These are phyloP conservation scores for Kuraishia cidri DNA, from an alignment of 805 yeast species.

Conservation along the genomic window DNA sequence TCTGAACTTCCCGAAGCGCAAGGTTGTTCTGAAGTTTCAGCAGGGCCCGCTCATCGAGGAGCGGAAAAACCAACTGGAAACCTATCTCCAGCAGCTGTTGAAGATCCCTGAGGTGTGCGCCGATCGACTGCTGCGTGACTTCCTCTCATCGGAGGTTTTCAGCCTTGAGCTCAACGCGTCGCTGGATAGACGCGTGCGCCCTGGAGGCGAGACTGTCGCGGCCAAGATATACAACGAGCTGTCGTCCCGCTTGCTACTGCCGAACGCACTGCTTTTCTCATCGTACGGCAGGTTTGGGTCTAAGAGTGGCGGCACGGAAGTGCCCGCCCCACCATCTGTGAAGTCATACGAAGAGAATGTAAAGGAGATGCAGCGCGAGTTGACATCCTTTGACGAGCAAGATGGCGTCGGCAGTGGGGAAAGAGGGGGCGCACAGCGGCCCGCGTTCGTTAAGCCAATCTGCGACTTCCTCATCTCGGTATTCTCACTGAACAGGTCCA, in stretches of 20 bases:
- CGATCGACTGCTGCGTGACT: slow-evolving; percentile 62
- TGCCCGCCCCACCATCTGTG: neutral
- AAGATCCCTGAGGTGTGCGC: slow-evolving; percentile 63
- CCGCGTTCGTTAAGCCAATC: slow-evolving; percentile 69
- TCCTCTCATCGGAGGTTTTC: slow-evolving; percentile 67
- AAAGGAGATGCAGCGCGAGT: slow-evolving; percentile 44
- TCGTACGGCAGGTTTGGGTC: neutral
- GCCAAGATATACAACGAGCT: slow-evolving; percentile 22
- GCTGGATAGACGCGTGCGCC: slow-evolving; percentile 3
- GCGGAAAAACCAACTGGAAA: slow-evolving; percentile 52
- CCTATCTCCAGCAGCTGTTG: slow-evolving; percentile 50
- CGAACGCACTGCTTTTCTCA: neutral
- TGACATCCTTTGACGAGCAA: slow-evolving; percentile 40
- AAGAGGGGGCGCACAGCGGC: too few relatives aligned
- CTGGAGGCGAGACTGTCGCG: slow-evolving; percentile 21
- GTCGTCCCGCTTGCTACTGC: slow-evolving; percentile 1
- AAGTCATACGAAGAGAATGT: slow-evolving; percentile 7
- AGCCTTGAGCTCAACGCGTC: slow-evolving; percentile 14
- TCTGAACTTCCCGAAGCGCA: slow-evolving; percentile 50
- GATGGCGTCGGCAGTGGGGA: slow-evolving; percentile 10
- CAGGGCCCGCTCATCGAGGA: slow-evolving; percentile 53
- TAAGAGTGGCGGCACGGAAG: neutral
- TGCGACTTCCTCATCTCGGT: slow-evolving; percentile 66
- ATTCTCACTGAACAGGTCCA: slow-evolving; percentile 51
- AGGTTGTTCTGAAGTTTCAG: slow-evolving; percentile 66